These are phyloP conservation scores for Galeopsis tetrahit DNA, from an alignment of 257 asterid genomes.

Conservation along the genomic window DNA sequence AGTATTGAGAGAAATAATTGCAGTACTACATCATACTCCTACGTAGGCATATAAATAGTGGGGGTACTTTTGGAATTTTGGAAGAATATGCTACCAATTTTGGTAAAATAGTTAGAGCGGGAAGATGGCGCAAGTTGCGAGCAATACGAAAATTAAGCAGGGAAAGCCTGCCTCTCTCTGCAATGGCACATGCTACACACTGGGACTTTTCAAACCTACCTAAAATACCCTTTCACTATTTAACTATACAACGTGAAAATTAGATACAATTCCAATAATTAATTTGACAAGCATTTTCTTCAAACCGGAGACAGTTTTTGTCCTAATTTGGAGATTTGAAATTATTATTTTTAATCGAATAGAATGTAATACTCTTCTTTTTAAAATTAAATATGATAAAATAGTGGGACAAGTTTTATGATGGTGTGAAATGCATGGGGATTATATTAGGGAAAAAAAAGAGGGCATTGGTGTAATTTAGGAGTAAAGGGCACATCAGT, in stretches of 20 bases:
- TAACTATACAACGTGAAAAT: no score
- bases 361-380: no score
- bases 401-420: slow-evolving; percentile 35
- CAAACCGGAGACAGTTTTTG: no score
- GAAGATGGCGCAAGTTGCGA: slow-evolving; percentile 64
- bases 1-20: not conserved
- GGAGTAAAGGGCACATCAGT: slow-evolving; percentile 10
- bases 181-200: slow-evolving; percentile 53
- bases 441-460: slow-evolving; percentile 17
- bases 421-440: slow-evolving; percentile 19
- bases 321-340: no score
- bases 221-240: slow-evolving; percentile 40
- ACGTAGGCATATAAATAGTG: not conserved
- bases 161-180: slow-evolving; percentile 60
- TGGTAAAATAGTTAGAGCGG: slow-evolving; percentile 45
- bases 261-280: no score
- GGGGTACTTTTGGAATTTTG: slow-evolving; percentile 33
- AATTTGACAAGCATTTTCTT: no score
- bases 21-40: no score
- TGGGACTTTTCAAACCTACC: slow-evolving; percentile 34
- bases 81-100: slow-evolving; percentile 29
- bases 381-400: no score
- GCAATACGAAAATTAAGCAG: slow-evolving; percentile 41
- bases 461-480: slow-evolving; percentile 26
- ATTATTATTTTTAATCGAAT: no score